Evolutionary conservation across 2,329 filamentous ascomycete species (phyloP).

Genomic region (Phyllosticta citriasiana): DNA sequence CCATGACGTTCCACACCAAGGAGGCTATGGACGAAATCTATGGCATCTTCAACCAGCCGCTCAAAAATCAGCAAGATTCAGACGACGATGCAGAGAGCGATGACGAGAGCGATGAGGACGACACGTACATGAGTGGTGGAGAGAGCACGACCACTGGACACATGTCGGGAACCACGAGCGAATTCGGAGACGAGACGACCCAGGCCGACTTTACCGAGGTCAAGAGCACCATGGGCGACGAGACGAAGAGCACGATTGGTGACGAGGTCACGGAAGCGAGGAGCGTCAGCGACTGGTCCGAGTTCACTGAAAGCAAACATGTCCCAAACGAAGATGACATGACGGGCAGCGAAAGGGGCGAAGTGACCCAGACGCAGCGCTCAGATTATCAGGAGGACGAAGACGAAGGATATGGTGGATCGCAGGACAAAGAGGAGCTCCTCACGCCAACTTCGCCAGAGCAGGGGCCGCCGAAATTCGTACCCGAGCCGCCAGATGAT

Average conservation of each 20-base stretch:
- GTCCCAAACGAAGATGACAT: conserved; percentile 40
- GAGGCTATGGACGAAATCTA: conserved; percentile 97
- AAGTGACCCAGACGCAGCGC: not conserved
- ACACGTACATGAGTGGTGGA: conserved; percentile 75
- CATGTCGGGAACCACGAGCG: conserved; percentile 53
- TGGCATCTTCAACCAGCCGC: conserved; percentile 86
- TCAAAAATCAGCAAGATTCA: conserved; percentile 41
- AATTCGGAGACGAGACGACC: conserved; percentile 53
- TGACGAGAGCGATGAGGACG: conserved; percentile 55
- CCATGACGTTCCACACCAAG: conserved; percentile 93
- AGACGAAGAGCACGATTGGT: conserved; percentile 20
- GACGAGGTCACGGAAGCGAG: conserved; percentile 25
- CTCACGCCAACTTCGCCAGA: conserved; percentile 35
- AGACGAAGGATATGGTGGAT: conserved; percentile 22
- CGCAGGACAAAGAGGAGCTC: conserved; percentile 26
- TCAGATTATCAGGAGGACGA: conserved; percentile 1
- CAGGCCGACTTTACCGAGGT: conserved; percentile 40
- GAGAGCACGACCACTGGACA: conserved; percentile 76
- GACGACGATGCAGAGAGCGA: conserved; percentile 51
- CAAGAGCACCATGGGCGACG: conserved; percentile 21
- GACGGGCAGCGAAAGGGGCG: conserved; percentile 22
- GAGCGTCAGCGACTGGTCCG: conserved; percentile 72
- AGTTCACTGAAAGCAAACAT: conserved; percentile 68
- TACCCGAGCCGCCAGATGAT: conserved; percentile 76
- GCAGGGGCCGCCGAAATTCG: conserved; percentile 46